Conservation (phyloP, 495 filamentous ascomycete genomes). For the Podospora australis region DNA sequence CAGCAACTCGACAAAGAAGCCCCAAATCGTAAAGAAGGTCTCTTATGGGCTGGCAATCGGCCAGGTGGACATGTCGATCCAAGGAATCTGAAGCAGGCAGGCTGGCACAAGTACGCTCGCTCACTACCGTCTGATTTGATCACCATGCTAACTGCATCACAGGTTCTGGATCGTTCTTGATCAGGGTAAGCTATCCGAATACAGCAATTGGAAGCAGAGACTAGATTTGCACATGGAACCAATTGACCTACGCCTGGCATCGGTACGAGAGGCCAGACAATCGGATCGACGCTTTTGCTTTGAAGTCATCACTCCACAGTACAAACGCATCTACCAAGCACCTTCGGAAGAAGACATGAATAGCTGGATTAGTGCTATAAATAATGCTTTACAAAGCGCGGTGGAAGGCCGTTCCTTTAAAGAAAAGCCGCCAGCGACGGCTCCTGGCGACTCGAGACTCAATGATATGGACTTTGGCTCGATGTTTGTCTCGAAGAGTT, state of each 20-base stretch:
- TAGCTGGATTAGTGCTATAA: conserved; percentile 93
- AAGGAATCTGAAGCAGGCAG: conserved; percentile 89
- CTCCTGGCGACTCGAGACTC: conserved; percentile 45
- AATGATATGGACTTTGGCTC: conserved; percentile 79
- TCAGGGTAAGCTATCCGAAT: conserved; percentile 92
- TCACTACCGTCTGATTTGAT: neutral
- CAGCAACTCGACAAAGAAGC: conserved; percentile 46
- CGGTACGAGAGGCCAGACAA: conserved; percentile 89
- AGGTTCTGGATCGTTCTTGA: conserved; percentile 99
- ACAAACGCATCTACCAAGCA: conserved; percentile 94
- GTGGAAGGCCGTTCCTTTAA: conserved; percentile 70
- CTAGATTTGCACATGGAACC: conserved; percentile 97
- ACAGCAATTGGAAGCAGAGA: conserved; percentile 98
- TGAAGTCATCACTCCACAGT: conserved; percentile 95
- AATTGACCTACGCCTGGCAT: conserved; percentile 94
- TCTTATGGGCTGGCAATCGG: conserved; percentile 89
- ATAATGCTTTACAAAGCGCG: conserved; percentile 93
- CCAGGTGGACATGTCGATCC: conserved; percentile 95
- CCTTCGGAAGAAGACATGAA: conserved; percentile 97
- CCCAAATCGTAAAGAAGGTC: conserved; percentile 70
- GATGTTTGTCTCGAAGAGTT: conserved; percentile 88
- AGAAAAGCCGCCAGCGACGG: conserved; percentile 37
- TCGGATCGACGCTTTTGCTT: conserved; percentile 96
- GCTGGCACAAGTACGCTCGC: conserved; percentile 91
- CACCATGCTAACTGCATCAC: conserved; percentile 6